phyloP scores from a whole-genome alignment of 345 rosid genomes.

The Bruguiera sexangula region DNA sequence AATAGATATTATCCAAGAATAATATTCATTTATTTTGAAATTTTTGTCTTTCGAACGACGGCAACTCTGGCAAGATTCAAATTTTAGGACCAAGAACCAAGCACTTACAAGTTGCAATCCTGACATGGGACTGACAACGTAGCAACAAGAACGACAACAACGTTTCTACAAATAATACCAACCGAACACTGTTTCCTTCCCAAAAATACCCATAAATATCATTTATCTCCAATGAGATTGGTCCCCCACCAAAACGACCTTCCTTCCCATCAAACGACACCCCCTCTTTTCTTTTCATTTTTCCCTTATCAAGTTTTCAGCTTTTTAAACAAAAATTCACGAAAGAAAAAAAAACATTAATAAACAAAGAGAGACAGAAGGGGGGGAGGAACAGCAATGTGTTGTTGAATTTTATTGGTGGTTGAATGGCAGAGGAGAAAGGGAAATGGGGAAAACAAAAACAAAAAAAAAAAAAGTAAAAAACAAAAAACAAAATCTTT shows the following conservation, averaged over 20 bases:
- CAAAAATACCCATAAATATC: not conserved
- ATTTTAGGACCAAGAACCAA: too few relatives aligned
- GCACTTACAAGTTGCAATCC: constrained; percentile 2
- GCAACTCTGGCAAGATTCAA: too few relatives aligned
- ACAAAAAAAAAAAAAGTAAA: too few relatives aligned
- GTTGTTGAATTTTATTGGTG: not conserved
- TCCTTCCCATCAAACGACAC: too few relatives aligned
- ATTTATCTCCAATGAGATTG: not conserved
- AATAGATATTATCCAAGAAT: too few relatives aligned
- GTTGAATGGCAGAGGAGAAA: constrained; percentile 10
- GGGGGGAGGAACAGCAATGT: not conserved
- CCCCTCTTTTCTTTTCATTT: too few relatives aligned
- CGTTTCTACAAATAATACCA: constrained; percentile 7
- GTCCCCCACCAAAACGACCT: not conserved
- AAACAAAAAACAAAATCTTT: not conserved
- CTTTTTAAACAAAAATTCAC: too few relatives aligned
- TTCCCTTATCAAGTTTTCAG: not conserved
- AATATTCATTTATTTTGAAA: too few relatives aligned
- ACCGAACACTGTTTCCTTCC: not conserved
- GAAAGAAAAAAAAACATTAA: too few relatives aligned
- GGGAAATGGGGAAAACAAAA: not conserved
- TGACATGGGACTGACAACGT: constrained; percentile 11
- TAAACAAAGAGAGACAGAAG: not conserved
- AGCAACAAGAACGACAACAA: constrained; percentile 11
- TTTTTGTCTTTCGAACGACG: too few relatives aligned